Evolutionary conservation across 108 stramenopile species (phyloP).

Genomic region (Fistulifera solaris): DNA sequence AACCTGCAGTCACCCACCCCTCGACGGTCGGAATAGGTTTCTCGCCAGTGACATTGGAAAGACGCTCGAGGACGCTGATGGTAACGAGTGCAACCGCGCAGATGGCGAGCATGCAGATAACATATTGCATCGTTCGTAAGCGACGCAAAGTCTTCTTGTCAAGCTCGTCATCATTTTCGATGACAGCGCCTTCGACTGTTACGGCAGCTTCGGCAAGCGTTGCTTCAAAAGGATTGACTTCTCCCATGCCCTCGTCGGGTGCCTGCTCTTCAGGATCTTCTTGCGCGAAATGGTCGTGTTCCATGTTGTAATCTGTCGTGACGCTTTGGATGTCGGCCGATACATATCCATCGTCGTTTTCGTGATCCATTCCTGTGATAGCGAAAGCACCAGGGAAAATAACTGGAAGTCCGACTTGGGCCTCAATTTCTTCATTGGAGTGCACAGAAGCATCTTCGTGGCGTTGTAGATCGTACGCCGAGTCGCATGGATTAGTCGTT

Average conservation of each 20-base stretch:
- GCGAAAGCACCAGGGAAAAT: constrained; percentile 7
- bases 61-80: neutral
- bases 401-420: constrained; percentile 6
- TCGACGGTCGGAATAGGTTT: neutral
- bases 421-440: neutral
- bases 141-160: constrained; percentile 4
- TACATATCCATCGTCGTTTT: constrained; percentile 2
- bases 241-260: neutral
- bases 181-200: constrained; percentile 3
- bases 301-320: neutral
- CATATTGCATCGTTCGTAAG: constrained; percentile 1
- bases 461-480: too few species aligned
- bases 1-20: constrained; percentile 4
- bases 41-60: neutral
- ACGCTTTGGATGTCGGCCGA: neutral
- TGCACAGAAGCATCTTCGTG: neutral
- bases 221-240: neutral
- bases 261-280: neutral
- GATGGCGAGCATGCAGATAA: neutral
- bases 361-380: constrained; percentile 9
- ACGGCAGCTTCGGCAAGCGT: constrained; percentile 3
- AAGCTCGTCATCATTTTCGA: constrained; percentile 8
- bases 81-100: neutral
- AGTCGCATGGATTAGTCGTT: too few species aligned
- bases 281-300: neutral